These are phyloP conservation scores for Aspergillus coremiiformis DNA, from an alignment of 495 filamentous ascomycete genomes.

Conservation along the genomic window DNA sequence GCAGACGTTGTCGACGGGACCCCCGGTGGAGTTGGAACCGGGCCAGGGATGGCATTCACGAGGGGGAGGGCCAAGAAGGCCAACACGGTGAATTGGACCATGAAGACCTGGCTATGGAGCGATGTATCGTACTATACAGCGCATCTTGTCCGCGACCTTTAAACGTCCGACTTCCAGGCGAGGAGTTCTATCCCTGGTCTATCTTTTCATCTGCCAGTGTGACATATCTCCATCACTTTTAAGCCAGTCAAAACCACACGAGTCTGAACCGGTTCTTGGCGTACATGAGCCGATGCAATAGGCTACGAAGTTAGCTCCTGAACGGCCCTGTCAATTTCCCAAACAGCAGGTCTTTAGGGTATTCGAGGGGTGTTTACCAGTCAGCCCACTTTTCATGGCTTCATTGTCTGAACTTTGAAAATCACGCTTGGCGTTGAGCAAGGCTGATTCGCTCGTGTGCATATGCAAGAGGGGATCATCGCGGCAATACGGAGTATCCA, in stretches of 20 bases:
- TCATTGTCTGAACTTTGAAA: not conserved
- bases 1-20: constrained; percentile 52
- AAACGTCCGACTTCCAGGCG: not conserved
- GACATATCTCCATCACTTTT: no score
- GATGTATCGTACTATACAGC: not conserved
- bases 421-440: not conserved
- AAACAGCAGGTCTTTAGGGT: not conserved
- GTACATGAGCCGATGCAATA: not conserved
- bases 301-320: not conserved
- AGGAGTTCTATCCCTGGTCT: not conserved
- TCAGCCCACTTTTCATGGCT: not conserved
- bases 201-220: not conserved
- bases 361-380: not conserved
- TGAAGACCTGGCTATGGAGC: not conserved
- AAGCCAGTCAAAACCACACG: not conserved
- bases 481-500: no score
- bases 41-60: constrained; percentile 2
- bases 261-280: not conserved
- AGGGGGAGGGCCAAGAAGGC: constrained; percentile 14
- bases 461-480: not conserved
- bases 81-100: constrained; percentile 4
- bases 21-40: constrained; percentile 39
- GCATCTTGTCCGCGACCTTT: not conserved
- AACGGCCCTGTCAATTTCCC: not conserved
- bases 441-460: not conserved